Conservation (phyloP, 768 basidiomycete species). For the Suillus bovinus region DNA sequence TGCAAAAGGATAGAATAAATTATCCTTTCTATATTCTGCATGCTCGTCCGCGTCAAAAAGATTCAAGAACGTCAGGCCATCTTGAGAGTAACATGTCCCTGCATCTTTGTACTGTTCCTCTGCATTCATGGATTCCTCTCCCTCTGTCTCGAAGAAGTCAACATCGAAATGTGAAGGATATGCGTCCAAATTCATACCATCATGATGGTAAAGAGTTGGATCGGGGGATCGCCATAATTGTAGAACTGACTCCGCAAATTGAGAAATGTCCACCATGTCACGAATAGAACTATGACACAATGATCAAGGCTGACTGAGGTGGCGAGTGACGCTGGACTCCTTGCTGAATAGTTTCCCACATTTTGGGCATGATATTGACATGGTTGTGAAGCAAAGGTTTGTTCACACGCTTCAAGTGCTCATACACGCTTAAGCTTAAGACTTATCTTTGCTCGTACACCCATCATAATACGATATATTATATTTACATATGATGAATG, state of each 20-base stretch:
- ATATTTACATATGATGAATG: neutral
- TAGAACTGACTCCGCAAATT: neutral
- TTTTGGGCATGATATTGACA: neutral
- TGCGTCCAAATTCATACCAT: no score
- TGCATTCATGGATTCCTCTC: neutral
- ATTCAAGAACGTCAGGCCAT: neutral
- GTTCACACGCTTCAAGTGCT: neutral
- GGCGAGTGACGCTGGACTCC: neutral
- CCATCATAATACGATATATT: no score
- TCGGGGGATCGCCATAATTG: neutral
- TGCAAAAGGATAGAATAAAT: neutral
- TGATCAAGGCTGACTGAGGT: neutral
- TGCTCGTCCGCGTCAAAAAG: neutral
- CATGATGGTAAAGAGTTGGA: neutral
- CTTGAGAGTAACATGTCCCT: neutral
- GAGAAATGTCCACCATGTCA: neutral
- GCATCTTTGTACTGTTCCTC: neutral
- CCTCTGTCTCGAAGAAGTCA: neutral
- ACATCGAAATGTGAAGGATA: neutral
- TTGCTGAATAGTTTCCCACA: neutral
- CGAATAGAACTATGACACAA: neutral
- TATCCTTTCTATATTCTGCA: neutral
- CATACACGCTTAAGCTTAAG: neutral
- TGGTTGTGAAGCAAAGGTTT: neutral
- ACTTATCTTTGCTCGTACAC: neutral